Conservation (phyloP, 2,329 filamentous ascomycete species). For the Trichoderma pleuroti region DNA sequence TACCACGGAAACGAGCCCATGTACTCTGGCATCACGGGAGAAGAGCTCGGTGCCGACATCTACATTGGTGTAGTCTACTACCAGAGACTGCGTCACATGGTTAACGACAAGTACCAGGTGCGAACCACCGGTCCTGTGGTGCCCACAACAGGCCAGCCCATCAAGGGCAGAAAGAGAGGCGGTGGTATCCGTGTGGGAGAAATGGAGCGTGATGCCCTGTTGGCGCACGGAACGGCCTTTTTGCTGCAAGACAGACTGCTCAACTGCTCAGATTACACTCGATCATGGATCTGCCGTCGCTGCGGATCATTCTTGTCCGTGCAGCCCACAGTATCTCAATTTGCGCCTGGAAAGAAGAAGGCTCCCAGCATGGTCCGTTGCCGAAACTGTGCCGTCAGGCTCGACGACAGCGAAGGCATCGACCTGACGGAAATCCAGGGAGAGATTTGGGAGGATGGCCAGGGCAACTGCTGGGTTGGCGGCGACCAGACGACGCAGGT, state of each 20-base stretch:
- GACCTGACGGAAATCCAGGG: slow-evolving; percentile 57
- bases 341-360: slow-evolving; percentile 58
- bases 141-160: slow-evolving; percentile 85
- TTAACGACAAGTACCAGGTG: slow-evolving; percentile 99
- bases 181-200: slow-evolving; percentile 99
- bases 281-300: slow-evolving; percentile 80
- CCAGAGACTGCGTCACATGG: slow-evolving; percentile 97
- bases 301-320: slow-evolving; percentile 91
- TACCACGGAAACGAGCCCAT: slow-evolving; percentile 98
- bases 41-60: slow-evolving; percentile 91
- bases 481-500: slow-evolving; percentile 89
- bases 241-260: slow-evolving; percentile 90
- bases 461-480: slow-evolving; percentile 78
- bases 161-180: slow-evolving; percentile 93
- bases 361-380: slow-evolving; percentile 71
- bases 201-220: slow-evolving; percentile 94
- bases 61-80: slow-evolving; percentile 98
- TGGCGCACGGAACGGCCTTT: slow-evolving; percentile 94
- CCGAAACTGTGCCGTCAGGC: slow-evolving; percentile 66
- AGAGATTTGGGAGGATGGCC: slow-evolving; percentile 90
- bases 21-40: slow-evolving; percentile 95
- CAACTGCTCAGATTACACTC: slow-evolving; percentile 93
- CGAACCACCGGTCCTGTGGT: slow-evolving; percentile 93
- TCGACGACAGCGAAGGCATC: slow-evolving; percentile 56
- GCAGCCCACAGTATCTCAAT: slow-evolving; percentile 70